These are phyloP conservation scores for Rhizopus delemar DNA, from an alignment of 371 early-diverging fungal species.

Conservation along the genomic window DNA sequence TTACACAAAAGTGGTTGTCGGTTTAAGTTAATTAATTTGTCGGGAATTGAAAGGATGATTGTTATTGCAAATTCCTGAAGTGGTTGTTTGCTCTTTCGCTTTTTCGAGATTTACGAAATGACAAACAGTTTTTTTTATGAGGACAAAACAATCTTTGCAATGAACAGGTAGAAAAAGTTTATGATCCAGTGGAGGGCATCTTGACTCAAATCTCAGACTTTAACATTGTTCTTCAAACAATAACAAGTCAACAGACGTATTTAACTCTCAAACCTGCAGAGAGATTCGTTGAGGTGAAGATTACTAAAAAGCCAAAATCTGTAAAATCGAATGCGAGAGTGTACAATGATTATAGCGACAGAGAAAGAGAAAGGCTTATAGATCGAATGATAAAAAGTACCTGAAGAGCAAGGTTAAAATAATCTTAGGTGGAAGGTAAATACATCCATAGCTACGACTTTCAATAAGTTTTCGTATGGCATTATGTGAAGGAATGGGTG, in stretches of 20 bases:
- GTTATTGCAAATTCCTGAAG: conserved; percentile 12
- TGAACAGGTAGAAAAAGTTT: conserved; percentile 16
- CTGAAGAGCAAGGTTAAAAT: background rate
- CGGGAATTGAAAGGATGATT: conserved; percentile 10
- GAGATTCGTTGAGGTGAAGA: conserved; percentile 12
- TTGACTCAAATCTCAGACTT: conserved; percentile 3
- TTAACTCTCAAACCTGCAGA: conserved; percentile 12
- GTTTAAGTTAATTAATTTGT: conserved; percentile 6
- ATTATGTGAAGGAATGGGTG: too few species aligned
- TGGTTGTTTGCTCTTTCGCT: conserved; percentile 13
- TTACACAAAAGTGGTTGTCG: conserved; percentile 1
- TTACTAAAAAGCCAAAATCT: conserved; percentile 10
- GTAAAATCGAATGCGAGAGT: conserved; percentile 12
- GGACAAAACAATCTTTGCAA: conserved; percentile 11
- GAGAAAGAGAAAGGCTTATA: conserved; percentile 15
- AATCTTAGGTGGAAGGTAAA: too few species aligned
- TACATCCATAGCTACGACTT: too few species aligned
- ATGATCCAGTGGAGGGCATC: conserved; percentile 9
- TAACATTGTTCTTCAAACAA: conserved; percentile 12
- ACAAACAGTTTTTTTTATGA: conserved; percentile 8
- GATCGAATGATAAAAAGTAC: background rate
- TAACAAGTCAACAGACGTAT: conserved; percentile 12
- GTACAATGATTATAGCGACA: conserved; percentile 13
- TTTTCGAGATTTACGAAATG: conserved; percentile 13
- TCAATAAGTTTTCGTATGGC: too few species aligned